Conservation (phyloP, 2,329 filamentous ascomycete genomes). For the Hirsutella rhossiliensis region DNA sequence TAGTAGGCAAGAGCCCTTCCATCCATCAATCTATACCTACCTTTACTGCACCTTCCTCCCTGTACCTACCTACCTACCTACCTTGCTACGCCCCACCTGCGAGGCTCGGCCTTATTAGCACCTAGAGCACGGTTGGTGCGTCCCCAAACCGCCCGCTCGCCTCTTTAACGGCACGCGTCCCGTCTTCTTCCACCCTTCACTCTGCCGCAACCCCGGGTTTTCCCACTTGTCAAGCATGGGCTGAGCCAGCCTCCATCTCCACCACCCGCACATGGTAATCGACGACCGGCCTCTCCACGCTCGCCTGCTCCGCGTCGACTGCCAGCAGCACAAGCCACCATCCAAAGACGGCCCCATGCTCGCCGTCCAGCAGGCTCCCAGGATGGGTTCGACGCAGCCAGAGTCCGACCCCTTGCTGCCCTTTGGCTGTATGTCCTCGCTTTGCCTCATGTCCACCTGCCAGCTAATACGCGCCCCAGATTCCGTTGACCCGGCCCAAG, state of each 20-base stretch:
- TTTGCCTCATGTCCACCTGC: slow-evolving; percentile 2
- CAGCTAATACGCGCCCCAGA: slow-evolving; percentile 22
- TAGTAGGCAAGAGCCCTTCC: too few relatives aligned
- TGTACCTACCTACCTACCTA: too few relatives aligned
- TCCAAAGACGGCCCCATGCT: slow-evolving; percentile 39
- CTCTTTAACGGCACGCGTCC: not conserved
- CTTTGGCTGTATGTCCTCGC: slow-evolving; percentile 58
- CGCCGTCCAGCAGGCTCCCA: slow-evolving; percentile 38
- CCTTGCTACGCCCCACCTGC: not conserved
- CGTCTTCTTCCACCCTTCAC: not conserved
- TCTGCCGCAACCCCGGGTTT: not conserved
- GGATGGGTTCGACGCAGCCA: slow-evolving; percentile 48
- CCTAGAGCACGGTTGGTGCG: not conserved
- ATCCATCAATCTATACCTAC: too few relatives aligned
- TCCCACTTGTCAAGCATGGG: not conserved
- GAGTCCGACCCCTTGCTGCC: slow-evolving; percentile 40
- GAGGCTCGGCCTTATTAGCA: not conserved
- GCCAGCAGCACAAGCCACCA: not conserved
- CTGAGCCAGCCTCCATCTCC: not conserved
- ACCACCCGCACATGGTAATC: not conserved
- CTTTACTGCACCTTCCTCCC: too few relatives aligned
- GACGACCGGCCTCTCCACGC: not conserved
- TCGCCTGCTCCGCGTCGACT: not conserved
- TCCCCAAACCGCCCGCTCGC: not conserved
- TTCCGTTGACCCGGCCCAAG: slow-evolving; percentile 29